Evolutionary conservation across 192 early-diverging fungal species (phyloP).

Genomic region (Backusella macrospora): DNA sequence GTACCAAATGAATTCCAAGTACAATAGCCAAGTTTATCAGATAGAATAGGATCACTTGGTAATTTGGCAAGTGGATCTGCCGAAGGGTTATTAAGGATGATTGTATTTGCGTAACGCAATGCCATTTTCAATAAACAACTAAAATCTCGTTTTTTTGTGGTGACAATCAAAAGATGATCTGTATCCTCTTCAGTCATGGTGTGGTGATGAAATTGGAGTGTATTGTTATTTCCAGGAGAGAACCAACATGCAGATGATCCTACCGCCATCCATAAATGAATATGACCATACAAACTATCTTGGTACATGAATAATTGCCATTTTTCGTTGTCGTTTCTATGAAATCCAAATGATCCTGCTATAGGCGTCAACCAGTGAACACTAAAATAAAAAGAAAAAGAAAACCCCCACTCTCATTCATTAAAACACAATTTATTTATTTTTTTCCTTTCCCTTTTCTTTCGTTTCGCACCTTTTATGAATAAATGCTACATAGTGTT

Average conservation of each 20-base stretch:
- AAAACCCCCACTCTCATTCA: not conserved
- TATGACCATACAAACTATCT: not conserved
- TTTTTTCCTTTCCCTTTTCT: not conserved
- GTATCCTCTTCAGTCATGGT: not conserved
- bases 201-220: not conserved
- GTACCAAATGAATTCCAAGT: conserved; percentile 30
- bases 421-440: not conserved
- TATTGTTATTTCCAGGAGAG: not conserved
- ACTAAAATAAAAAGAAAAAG: not conserved
- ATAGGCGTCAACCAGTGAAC: conserved; percentile 16
- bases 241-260: not conserved
- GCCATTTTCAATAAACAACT: not conserved
- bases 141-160: not conserved
- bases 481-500: not conserved
- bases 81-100: not conserved
- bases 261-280: conserved; percentile 19
- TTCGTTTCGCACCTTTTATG: not conserved
- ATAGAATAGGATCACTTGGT: not conserved
- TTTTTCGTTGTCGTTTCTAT: not conserved
- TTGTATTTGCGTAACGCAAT: not conserved
- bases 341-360: not conserved
- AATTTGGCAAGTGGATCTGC: not conserved
- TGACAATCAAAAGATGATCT: conserved; percentile 10
- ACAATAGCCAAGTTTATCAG: conserved; percentile 21
- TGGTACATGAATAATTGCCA: conserved; percentile 17